Evolutionary conservation across 2,329 filamentous ascomycete species (phyloP), one percentile per base, ranked within the genome.

Genomic region (Colletotrichum eremochloae): DNA sequence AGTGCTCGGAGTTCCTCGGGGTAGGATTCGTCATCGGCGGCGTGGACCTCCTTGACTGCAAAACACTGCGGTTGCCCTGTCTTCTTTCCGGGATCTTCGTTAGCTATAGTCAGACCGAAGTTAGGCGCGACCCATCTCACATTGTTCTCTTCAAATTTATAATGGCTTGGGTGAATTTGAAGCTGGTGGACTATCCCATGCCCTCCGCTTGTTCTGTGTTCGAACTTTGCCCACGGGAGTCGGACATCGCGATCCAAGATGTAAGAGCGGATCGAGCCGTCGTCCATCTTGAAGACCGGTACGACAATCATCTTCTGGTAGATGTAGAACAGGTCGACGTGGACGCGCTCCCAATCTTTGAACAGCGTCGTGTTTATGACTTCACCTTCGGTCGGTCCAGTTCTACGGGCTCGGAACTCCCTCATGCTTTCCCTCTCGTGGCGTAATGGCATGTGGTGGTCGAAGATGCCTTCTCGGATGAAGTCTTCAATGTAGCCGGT

Each of bases 1-100:
- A 70, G 56, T 5, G 68, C 68, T 18, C 56, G 20, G 9, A 67
- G 62, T n/a, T 70, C 68, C 4, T 70, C 18, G 33, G 48, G 40
- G 24, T 70, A 67, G 18, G 55, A 61, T 14, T 56, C 56, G 9
- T 33, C 56, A 24, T 65, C 40, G 8, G 31, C 48, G 38, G 18
- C 44, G 18, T 61, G 33, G 6, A 70, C 40, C 42, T 67, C 68
- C 18, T 70, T 70, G 68, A 70, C 68, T n/a, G 68, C 68, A 53
- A 67, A 70, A 8, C 24, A 70, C 5, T n/a, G 40, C 1, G 67
- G 12, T 40, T 38, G 40, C 40, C 18, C 40, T 4, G 31, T 18
- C 7, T 38, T n/a, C 36, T 70, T 5, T 42, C 5, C 14, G 7
- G 15, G 15, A 6, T 42, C 40, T 42, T 0, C 5, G 40, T 42